Conservation (phyloP, 163 green algal genomes). For the Chloromonas sp. region DNA sequence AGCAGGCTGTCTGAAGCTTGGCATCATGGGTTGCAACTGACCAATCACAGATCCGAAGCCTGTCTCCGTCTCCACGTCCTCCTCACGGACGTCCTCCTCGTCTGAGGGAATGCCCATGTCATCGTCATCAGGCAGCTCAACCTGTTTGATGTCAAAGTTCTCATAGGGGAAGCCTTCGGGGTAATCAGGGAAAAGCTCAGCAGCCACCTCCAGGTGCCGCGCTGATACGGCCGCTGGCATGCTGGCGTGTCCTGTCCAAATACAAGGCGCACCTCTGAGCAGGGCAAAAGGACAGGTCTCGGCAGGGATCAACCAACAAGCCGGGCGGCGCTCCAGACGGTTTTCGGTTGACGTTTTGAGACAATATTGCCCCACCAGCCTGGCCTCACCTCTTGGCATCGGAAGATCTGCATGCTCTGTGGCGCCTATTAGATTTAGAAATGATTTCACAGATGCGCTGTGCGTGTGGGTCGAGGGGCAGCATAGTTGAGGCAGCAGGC, state of each 20-base stretch:
- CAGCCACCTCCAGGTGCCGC: slow-evolving; percentile 20
- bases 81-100: slow-evolving; percentile 75
- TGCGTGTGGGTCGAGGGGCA: too few relatives aligned
- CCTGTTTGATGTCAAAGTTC: slow-evolving; percentile 67
- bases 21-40: slow-evolving; percentile 18
- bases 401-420: too few relatives aligned
- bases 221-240: not conserved
- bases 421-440: too few relatives aligned
- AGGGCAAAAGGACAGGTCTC: too few relatives aligned
- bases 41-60: slow-evolving; percentile 91
- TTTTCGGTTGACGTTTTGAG: too few relatives aligned
- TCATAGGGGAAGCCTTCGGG: slow-evolving; percentile 77
- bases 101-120: slow-evolving; percentile 73
- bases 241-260: not conserved
- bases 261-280: not conserved
- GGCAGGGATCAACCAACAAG: too few relatives aligned
- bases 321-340: too few relatives aligned
- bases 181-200: slow-evolving; percentile 48
- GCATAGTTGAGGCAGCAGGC: too few relatives aligned
- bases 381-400: too few relatives aligned
- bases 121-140: slow-evolving; percentile 80
- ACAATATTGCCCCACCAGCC: too few relatives aligned
- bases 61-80: slow-evolving; percentile 75
- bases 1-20: too few relatives aligned
- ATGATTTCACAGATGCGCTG: too few relatives aligned